A percentile compares a stretch with the other conserved stretches of the same genome.
phyloP scores from a whole-genome alignment of 139 green algal species.

The Asterochloris erici region DNA sequence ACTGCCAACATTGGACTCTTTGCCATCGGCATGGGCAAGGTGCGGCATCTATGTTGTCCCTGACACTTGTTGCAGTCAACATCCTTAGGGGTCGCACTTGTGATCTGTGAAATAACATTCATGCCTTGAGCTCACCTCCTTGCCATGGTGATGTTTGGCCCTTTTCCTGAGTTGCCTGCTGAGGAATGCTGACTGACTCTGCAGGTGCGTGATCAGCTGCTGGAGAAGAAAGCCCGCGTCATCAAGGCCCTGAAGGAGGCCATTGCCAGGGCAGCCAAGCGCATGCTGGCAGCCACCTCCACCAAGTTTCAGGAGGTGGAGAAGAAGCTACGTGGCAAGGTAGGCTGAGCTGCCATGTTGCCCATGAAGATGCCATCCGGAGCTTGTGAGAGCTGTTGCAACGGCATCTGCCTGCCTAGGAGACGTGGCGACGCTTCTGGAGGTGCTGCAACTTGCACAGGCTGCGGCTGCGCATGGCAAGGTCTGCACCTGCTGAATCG shows the following conservation, averaged over 20 bases:
- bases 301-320: conserved; percentile 66
- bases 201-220: conserved; percentile 57
- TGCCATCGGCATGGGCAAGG: conserved; percentile 50
- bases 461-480: no score
- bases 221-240: conserved; percentile 65
- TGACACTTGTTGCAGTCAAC: no score
- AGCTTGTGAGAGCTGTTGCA: no score
- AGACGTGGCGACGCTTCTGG: no score
- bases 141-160: no score
- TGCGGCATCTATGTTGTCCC: conserved; percentile 5
- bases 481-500: no score
- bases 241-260: conserved; percentile 47
- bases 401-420: no score
- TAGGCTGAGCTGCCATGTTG: no score
- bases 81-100: no score
- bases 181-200: conserved; percentile 17
- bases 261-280: conserved; percentile 41
- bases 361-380: no score
- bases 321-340: conserved; percentile 26
- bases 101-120: background rate
- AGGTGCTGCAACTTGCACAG: no score
- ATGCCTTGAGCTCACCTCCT: background rate
- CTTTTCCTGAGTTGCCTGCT: no score
- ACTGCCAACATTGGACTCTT: conserved; percentile 53
- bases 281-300: conserved; percentile 43